These are phyloP conservation scores for Terfezia claveryi DNA, from an alignment of 495 filamentous ascomycete species.

Conservation along the genomic window DNA sequence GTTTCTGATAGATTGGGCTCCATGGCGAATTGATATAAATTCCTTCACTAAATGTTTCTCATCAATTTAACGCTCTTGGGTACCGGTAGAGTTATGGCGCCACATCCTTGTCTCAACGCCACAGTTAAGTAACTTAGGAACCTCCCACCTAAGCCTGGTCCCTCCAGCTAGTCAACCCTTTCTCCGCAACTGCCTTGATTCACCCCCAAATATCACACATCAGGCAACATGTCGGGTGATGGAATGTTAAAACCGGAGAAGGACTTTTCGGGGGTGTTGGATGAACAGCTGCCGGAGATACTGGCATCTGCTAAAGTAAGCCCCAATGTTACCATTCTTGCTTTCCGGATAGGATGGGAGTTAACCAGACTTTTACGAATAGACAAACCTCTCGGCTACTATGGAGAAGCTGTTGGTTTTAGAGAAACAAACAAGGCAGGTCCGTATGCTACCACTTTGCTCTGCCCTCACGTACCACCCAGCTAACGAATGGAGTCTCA, in stretches of 20 bases:
- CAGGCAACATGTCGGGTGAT: conserved; percentile 19
- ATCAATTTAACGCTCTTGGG: too few relatives aligned
- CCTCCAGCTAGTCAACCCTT: too few relatives aligned
- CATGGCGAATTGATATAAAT: too few relatives aligned
- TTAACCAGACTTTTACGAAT: not conserved
- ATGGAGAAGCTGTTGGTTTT: conserved; percentile 78
- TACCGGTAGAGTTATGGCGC: too few relatives aligned
- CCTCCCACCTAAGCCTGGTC: too few relatives aligned
- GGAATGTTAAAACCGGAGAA: conserved; percentile 33
- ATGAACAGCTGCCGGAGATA: conserved; percentile 73
- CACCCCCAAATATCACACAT: not conserved
- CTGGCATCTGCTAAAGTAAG: conserved; percentile 66
- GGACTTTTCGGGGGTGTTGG: conserved; percentile 72
- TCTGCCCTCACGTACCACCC: not conserved
- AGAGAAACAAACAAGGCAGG: conserved; percentile 94
- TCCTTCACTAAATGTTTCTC: too few relatives aligned
- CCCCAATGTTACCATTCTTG: not conserved
- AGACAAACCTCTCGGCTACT: conserved; percentile 62
- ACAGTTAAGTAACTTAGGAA: too few relatives aligned
- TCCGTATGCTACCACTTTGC: conserved; percentile 20
- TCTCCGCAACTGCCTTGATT: not conserved
- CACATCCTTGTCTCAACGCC: too few relatives aligned
- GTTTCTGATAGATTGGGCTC: too few relatives aligned
- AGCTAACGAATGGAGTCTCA: conserved; percentile 6
- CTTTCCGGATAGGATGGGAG: conserved; percentile 1